Base-by-base conservation (phyloP, 441 rosid genomes). In the Viola pubescens region DNA sequence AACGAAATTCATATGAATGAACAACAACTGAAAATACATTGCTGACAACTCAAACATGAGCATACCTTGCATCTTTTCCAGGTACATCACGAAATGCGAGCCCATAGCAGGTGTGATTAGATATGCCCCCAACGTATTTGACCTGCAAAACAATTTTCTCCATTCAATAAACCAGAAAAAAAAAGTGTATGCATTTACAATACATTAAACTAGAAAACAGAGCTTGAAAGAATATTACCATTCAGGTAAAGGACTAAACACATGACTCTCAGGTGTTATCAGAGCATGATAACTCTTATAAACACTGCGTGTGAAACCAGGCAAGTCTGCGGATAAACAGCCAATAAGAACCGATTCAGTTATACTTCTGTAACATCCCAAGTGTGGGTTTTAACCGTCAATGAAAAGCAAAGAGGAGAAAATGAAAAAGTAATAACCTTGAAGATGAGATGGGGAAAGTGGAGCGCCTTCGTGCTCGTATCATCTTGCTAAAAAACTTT, bases 241-340 rank as follows among this genome's bases (percentile, higher is more conserved):
- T 42, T 82, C 86, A 45, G 85, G 90, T 73, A 92, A 69, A 68
- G 94, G 88, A 75, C 97, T 79, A 76, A 78, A 84, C 5, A 92
- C 97, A 74, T 92, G 97, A 79, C 97, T 86, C 73, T 91, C 98
- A 1, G 88, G 96, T 19, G 96, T 81, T 67, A 88, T 72, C 44
- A 91, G 75, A 56, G 96, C 96, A 79, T 88, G 95, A 63, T 86
- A 92, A 12, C 54, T 73, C 58, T 73, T 81, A 75, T 84, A 86
- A 54, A 84, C 88, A 65, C 98, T 91, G 68, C 96, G 73, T 53
- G 95, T 86, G 74, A 84, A 87, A 34, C 97, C 98, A 0, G 98
- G 97, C 76, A 92, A 77, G 75, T 92, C 97, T 86, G 81, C 70
- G 61, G 64, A 74, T 48, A 67, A 41, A 68, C 10, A 77, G 60